Base-by-base conservation (phyloP, 2,329 filamentous ascomycete genomes). In the Ophiocordyceps camponoti-saundersi region DNA sequence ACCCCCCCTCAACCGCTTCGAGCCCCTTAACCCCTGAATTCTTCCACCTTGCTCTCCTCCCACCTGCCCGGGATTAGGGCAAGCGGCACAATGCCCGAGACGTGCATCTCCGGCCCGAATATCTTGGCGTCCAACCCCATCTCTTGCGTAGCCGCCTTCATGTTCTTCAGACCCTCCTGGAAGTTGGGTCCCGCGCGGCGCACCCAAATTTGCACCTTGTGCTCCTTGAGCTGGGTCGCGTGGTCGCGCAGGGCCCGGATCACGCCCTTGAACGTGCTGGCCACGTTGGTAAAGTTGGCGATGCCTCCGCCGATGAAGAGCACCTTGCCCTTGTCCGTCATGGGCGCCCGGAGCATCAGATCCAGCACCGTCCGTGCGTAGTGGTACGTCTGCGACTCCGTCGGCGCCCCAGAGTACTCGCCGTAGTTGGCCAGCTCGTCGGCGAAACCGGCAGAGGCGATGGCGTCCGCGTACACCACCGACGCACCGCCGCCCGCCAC, bases 281-380 rank as follows among this genome's bases (percentile, higher is more conserved):
- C 92, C 47, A 98, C 92, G 72, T 96, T 98, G 76, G 92, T 98
- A 75, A 98, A 98, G 83, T 98, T 98, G 77, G 92, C 92, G 77
- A 98, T 98, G 78, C 92, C 92, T 73, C 92, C 92, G 68, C 92
- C 92, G 56, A 98, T 96, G 79, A 98, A 98, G 55, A 98, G 82
- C 47, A 98, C 87, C 79, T 96, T 98, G 74, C 92, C 92, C 61
- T 95, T 82, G 51, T 85, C 77, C 67, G 79, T 75, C 63, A 79
- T 67, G 49, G 92, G 90, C 48, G 90, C 83, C 56, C 92, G 86
- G 57, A 98, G 84, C 86, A 98, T 94, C 53, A 98, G 80, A 66
- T 98, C 92, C 53, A 98, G 77, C 53, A 98, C 87, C 29, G 92
- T 98, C 61, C 85, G 85, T 61, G 92, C 89, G 71, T 98, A 98